These are phyloP conservation scores for Scedosporium dehoogii DNA, from an alignment of 2,329 filamentous ascomycete species.

Conservation along the genomic window DNA sequence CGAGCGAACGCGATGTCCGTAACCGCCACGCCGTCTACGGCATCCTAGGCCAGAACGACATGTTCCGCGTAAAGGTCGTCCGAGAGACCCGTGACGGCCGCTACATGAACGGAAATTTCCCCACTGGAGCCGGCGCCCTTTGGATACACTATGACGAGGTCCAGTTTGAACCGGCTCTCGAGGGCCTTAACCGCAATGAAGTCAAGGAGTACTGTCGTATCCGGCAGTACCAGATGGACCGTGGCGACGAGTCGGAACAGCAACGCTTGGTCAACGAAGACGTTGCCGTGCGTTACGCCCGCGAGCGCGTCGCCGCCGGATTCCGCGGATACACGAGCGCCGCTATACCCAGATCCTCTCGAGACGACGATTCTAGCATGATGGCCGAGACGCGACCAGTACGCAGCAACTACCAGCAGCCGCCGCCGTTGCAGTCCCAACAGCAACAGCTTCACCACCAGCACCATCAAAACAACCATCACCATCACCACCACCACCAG, in stretches of 20 bases:
- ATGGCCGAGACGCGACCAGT: background rate
- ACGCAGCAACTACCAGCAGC: background rate
- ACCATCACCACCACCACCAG: too few relatives aligned
- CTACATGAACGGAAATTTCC: conserved; percentile 49
- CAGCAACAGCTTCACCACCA: background rate
- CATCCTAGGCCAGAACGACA: conserved; percentile 52
- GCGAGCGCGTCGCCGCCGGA: conserved; percentile 28
- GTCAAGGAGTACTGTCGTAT: conserved; percentile 56
- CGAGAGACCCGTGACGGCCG: conserved; percentile 51
- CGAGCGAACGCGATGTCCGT: conserved; percentile 31
- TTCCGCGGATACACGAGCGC: conserved; percentile 7
- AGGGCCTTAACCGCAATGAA: conserved; percentile 39
- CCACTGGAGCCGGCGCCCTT: conserved; percentile 46
- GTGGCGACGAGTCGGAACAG: conserved; percentile 38
- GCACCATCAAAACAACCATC: background rate
- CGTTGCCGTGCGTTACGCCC: conserved; percentile 41
- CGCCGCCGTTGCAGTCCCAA: background rate
- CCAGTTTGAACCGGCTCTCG: conserved; percentile 45
- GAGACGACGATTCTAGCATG: background rate
- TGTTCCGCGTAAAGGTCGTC: conserved; percentile 54
- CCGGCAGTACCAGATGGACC: conserved; percentile 47
- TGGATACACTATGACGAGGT: conserved; percentile 57
- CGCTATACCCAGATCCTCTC: background rate
- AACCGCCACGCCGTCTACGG: conserved; percentile 55
- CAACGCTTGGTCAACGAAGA: conserved; percentile 36